Evolutionary conservation across 2,329 filamentous ascomycete species (phyloP), one percentile per base, ranked within the genome.

Genomic region (Cladorrhinum sp.): DNA sequence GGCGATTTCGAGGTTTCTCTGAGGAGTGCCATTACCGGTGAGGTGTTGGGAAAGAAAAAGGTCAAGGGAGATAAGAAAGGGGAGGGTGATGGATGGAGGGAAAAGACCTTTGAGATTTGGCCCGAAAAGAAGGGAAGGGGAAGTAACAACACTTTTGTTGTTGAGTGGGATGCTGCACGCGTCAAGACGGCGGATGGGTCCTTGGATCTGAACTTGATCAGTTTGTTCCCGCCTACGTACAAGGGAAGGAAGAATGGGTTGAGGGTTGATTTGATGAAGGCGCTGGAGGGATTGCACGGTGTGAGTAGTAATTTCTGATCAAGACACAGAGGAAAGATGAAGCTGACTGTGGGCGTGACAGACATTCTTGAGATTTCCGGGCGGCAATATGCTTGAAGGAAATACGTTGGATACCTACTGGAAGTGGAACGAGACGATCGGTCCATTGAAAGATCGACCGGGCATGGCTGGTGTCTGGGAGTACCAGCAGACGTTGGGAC

Each of bases 331-430:
- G 22, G 4, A 10, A 22, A 24, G 41, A 23, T 13, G 18, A 32
- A 32, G 27, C 27, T 32, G 27, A 32, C 27, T 32, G 20, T 27
- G 23, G 25, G 20, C 8, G 18, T 51, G 75, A 73, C 25, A 49
- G 50, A 48, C 57, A 13, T 81, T 88, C 65, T 78, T 90, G 50
- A 80, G 87, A 16, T 82, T 88, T 60, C 86, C 87, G 0, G 87
- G 87, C 5, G 86, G 85, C 8, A 87, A 87, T 68, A 87, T 86
- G 75, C 72, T 88, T 1, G 79, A 82, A 67, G 80, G 80, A 0
- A 68, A 72, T 51, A 76, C 73, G 23, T 76, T 77, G 63, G 68
- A 67, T 48, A 75, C 73, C 2, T 77, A 71, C 67, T 82, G 80
- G 79, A 75, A 81, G 66, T 82, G 80, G 80, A 80, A 81, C 64